phyloP scores from a whole-genome alignment of 2,329 filamentous ascomycete genomes.

The Fusarium sp. region DNA sequence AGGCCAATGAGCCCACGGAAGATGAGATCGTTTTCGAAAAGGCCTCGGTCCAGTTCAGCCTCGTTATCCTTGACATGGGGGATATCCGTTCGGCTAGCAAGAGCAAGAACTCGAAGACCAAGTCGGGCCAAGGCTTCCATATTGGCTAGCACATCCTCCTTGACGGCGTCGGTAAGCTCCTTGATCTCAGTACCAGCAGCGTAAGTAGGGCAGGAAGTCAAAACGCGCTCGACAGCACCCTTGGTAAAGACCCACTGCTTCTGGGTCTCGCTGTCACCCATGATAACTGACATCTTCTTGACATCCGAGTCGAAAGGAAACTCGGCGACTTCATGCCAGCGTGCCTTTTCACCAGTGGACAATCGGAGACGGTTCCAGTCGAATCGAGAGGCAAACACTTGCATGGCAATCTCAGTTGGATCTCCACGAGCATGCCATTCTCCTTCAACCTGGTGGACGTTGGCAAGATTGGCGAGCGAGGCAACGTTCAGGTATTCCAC shows the following conservation, averaged over 20 bases:
- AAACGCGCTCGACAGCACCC: slow-evolving; percentile 74
- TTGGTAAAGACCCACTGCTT: slow-evolving; percentile 66
- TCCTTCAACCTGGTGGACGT: slow-evolving; percentile 63
- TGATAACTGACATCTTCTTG: slow-evolving; percentile 81
- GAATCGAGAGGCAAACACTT: slow-evolving; percentile 77
- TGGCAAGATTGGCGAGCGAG: slow-evolving; percentile 71
- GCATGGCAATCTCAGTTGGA: slow-evolving; percentile 74
- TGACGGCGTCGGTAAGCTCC: slow-evolving; percentile 62
- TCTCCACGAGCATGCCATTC: slow-evolving; percentile 72
- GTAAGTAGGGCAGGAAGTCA: slow-evolving; percentile 67
- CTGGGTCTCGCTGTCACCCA: slow-evolving; percentile 53
- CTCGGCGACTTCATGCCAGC: slow-evolving; percentile 69
- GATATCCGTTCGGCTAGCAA: slow-evolving; percentile 64
- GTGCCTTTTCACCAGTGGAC: slow-evolving; percentile 57
- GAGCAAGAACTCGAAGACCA: slow-evolving; percentile 73
- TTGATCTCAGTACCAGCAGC: slow-evolving; percentile 54
- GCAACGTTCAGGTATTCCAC: slow-evolving; percentile 69
- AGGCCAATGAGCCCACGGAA: slow-evolving; percentile 76
- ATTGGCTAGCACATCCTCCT: slow-evolving; percentile 67
- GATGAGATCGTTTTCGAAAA: slow-evolving; percentile 67
- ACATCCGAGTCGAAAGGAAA: slow-evolving; percentile 79
- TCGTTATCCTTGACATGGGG: slow-evolving; percentile 48
- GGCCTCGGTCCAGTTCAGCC: slow-evolving; percentile 59
- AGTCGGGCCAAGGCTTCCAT: slow-evolving; percentile 74
- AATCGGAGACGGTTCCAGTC: slow-evolving; percentile 66